A percentile compares a stretch with the other conserved stretches of the same genome.
These are phyloP conservation scores for Aspergillus floridensis DNA, from an alignment of 2,329 filamentous ascomycete species.

Conservation along the genomic window DNA sequence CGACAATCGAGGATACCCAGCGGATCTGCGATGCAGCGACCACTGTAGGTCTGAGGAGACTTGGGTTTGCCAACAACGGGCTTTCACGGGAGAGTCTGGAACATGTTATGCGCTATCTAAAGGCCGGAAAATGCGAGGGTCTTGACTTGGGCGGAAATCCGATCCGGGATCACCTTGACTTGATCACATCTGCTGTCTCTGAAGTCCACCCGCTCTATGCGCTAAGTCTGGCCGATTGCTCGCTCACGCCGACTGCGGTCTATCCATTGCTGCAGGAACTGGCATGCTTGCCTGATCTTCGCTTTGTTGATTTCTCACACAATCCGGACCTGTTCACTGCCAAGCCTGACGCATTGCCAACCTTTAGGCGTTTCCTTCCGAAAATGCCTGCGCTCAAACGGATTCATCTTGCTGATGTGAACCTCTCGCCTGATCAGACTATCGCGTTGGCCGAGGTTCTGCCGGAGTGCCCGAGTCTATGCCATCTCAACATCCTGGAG, in stretches of 20 bases:
- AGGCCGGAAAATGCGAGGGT: constrained; percentile 75
- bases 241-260: constrained; percentile 69
- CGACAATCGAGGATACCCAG: constrained; percentile 68
- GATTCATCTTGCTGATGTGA: constrained; percentile 81
- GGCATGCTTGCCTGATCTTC: constrained; percentile 66
- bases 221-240: constrained; percentile 81
- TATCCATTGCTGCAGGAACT: constrained; percentile 73
- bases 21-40: constrained; percentile 79
- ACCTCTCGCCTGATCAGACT: constrained; percentile 79
- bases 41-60: constrained; percentile 70
- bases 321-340: constrained; percentile 76
- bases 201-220: constrained; percentile 65
- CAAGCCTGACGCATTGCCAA: constrained; percentile 68
- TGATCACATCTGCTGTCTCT: constrained; percentile 38
- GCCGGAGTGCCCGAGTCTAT: constrained; percentile 75
- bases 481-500: constrained; percentile 82
- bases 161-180: constrained; percentile 53
- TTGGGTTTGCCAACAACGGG: constrained; percentile 80
- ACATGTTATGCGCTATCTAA: constrained; percentile 74
- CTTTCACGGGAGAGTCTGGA: constrained; percentile 71
- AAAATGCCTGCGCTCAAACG: constrained; percentile 75
- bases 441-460: constrained; percentile 89
- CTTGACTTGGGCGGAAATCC: constrained; percentile 88
- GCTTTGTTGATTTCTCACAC: constrained; percentile 89
- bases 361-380: constrained; percentile 80